Evolutionary conservation across 75 land plant species (phyloP).

Genomic region (Larix kaempferi): DNA sequence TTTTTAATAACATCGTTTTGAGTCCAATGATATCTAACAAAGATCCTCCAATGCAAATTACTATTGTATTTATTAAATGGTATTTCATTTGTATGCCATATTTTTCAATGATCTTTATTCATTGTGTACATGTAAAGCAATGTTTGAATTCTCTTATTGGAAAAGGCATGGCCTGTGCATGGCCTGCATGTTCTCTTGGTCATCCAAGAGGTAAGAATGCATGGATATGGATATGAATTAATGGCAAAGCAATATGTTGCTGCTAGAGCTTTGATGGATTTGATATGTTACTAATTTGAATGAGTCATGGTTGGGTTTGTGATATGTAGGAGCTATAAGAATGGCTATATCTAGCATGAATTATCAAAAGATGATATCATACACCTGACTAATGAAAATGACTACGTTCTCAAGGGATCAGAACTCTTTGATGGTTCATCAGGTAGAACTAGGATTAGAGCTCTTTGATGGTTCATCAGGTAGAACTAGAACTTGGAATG

Average conservation of each 20-base stretch:
- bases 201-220: slow-evolving; percentile 79
- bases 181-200: slow-evolving; percentile 81
- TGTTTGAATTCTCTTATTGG: slow-evolving; percentile 66
- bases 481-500: not conserved
- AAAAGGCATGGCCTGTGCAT: slow-evolving; percentile 78
- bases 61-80: no score
- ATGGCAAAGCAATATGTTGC: not conserved
- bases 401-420: slow-evolving; percentile 86
- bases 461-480: slow-evolving; percentile 43
- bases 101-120: not conserved
- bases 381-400: slow-evolving; percentile 68
- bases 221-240: no score
- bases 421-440: no score
- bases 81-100: not conserved
- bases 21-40: no score
- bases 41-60: no score
- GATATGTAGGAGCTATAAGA: slow-evolving; percentile 84
- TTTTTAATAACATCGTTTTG: no score
- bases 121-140: slow-evolving; percentile 67
- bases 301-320: not conserved
- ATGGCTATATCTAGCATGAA: slow-evolving; percentile 91
- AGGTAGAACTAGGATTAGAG: no score
- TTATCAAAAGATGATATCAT: slow-evolving; percentile 81
- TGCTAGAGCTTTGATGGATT: not conserved
- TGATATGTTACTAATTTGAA: not conserved